A percentile compares a stretch with the other conserved stretches of the same genome.
Evolutionary conservation across 441 rosid genomes (phyloP).

Genomic region (Syzygium syzygioides): DNA sequence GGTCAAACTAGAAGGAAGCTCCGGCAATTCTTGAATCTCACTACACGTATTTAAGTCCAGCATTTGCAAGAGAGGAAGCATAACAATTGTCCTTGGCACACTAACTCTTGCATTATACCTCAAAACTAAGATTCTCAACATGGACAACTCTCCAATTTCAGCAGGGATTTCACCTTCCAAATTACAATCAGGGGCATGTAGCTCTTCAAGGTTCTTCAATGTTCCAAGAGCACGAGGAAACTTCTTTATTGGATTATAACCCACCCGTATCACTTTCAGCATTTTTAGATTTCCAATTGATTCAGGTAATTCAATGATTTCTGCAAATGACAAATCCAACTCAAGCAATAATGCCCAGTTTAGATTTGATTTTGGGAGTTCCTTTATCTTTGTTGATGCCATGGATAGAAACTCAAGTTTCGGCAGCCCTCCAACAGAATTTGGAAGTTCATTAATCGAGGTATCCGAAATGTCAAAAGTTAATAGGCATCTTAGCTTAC

Average conservation of each 20-base stretch:
- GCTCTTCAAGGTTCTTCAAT: background rate
- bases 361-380: background rate
- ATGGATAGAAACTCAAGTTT: background rate
- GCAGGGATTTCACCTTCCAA: background rate
- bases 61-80: background rate
- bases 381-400: background rate
- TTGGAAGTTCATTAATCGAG: background rate
- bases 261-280: background rate
- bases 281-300: background rate
- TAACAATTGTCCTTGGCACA: background rate
- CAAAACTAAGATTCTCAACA: background rate
- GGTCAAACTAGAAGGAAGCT: background rate
- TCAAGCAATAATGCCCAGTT: background rate
- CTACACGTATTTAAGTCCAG: background rate
- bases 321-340: background rate
- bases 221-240: background rate
- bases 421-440: background rate
- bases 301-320: background rate
- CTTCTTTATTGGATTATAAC: background rate
- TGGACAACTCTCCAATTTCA: background rate
- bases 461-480: background rate
- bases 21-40: background rate
- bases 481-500: background rate
- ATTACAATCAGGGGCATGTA: accelerated
- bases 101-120: accelerated